These are phyloP conservation scores for Curvularia verruculosa DNA, from an alignment of 2,329 filamentous ascomycete genomes.

Conservation along the genomic window DNA sequence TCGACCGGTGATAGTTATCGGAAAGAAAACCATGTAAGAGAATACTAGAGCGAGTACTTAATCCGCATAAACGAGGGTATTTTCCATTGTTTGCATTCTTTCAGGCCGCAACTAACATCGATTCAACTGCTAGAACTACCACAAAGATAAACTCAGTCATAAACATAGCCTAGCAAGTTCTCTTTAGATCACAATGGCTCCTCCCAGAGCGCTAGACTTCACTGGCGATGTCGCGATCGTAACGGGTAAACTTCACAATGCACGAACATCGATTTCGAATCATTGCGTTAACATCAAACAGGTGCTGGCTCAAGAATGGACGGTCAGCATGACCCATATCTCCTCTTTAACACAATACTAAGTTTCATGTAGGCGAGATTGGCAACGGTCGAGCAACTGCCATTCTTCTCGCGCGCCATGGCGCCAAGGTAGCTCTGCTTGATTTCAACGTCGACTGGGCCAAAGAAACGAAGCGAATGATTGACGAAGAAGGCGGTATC, in stretches of 20 bases:
- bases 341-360: not conserved
- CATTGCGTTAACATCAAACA: not conserved
- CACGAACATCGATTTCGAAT: not conserved
- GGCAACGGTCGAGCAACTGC: conserved; percentile 77
- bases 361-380: conserved; percentile 61
- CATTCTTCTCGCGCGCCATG: conserved; percentile 77
- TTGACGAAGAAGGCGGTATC: conserved; percentile 67
- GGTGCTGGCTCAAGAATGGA: conserved; percentile 41
- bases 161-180: not conserved
- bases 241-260: not conserved
- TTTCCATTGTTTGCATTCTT: not conserved
- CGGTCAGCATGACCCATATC: not conserved
- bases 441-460: conserved; percentile 77
- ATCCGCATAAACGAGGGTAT: not conserved
- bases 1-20: not conserved
- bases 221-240: conserved; percentile 23
- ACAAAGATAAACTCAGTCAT: not conserved
- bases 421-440: conserved; percentile 70
- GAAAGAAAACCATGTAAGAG: not conserved
- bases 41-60: not conserved
- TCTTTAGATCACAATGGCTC: conserved; percentile 1
- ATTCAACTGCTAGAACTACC: not conserved
- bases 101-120: not conserved
- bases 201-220: conserved; percentile 17
- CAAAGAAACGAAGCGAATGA: conserved; percentile 69